Base-by-base conservation (phyloP, 495 filamentous ascomycete species). In the Penicillium dipodomyicola region DNA sequence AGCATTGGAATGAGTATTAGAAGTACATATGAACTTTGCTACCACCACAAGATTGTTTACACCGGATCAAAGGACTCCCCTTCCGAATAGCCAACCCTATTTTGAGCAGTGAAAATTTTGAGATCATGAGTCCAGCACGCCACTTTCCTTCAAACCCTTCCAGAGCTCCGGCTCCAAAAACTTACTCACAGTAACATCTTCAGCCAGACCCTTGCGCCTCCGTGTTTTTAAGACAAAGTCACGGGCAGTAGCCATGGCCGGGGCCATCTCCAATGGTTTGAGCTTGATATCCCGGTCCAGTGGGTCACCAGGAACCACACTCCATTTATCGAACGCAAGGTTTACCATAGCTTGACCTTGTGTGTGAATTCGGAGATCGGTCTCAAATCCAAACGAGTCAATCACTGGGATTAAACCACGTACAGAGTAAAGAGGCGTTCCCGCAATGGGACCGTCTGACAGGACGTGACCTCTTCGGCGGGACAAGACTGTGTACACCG, bases 191-290 rank as follows among this genome's bases (percentile, higher is more conserved):
- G 87, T 90, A 23, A 98, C 91, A 72, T 97, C 95, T 78, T 97
- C 94, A 55, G 89, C 92, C 60, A 98, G 72, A 5, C 94, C 94
- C 78, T 98, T 98, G 51, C 94, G 81, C 63, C 93, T 75, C 58
- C 94, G 81, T 12, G 94, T 98, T 83, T 98, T 98, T 54, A 97
- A 76, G 19, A 96, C 92, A 73, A 98, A 96, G 69, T 98, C 94
- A 51, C 94, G 80, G 2, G 94, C 94, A 51, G 91, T 96, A 7
- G 87, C 91, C 79, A 89, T 87, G 56, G 89, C 88, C 39, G 78
- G 77, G 5, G 95, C 94, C 62, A 90, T 91, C 74, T 97, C 92
- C 57, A 98, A 72, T 27, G 91, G 90, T 43, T 89, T 80, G 33
- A 92, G 73, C 59, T 91, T 87, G 39, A 91, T 82, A 32, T 93